Evolutionary conservation across 257 asterid species (phyloP).

Genomic region (Gynochthodes officinalis): DNA sequence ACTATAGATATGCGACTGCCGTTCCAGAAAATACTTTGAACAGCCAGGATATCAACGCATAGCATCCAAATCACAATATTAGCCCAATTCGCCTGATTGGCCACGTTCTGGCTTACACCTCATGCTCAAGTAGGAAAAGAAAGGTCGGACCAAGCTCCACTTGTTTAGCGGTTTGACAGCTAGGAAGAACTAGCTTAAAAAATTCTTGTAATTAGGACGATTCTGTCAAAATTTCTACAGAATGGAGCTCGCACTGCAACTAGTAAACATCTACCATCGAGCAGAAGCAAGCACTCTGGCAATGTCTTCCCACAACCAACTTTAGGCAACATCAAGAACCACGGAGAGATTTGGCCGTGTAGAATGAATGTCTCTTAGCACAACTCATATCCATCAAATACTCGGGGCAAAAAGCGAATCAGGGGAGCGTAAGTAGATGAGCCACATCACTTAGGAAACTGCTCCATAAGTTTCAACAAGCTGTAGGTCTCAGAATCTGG

Average conservation of each 20-base stretch:
- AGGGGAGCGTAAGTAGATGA: background rate
- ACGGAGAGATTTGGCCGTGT: background rate
- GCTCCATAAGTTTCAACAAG: constrained; percentile 66
- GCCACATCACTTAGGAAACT: constrained; percentile 27
- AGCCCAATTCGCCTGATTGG: background rate
- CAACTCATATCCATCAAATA: background rate
- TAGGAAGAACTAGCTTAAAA: background rate
- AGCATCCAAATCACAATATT: constrained; percentile 1
- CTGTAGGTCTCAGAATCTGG: constrained; percentile 95
- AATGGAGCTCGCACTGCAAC: background rate
- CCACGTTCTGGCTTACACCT: background rate
- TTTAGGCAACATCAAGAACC: background rate
- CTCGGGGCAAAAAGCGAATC: background rate
- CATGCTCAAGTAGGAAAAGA: background rate
- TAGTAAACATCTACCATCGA: background rate
- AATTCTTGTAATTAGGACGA: background rate
- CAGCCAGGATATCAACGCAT: background rate
- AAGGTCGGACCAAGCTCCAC: background rate
- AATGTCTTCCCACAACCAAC: background rate
- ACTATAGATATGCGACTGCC: background rate
- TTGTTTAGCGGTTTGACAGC: background rate
- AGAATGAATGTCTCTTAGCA: background rate
- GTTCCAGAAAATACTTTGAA: background rate
- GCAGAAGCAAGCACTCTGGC: background rate
- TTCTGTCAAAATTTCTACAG: background rate